These are phyloP conservation scores for Crithidia acanthocephali DNA, from an alignment of 208 protist species.

Conservation along the genomic window DNA sequence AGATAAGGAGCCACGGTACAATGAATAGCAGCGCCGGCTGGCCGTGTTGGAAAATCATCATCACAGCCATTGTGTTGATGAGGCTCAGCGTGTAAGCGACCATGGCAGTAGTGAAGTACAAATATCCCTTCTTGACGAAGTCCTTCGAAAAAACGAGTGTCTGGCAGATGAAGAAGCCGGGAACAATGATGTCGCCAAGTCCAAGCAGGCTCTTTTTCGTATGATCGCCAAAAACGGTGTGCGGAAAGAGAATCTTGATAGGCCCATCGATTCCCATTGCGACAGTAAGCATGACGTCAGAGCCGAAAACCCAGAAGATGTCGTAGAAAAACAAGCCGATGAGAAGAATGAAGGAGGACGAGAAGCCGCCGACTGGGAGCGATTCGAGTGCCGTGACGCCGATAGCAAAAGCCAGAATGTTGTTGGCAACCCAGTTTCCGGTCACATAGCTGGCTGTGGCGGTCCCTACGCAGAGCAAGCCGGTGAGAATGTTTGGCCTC, in stretches of 20 bases:
- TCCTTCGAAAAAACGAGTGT: slow-evolving; percentile 92
- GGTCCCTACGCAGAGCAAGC: slow-evolving; percentile 57
- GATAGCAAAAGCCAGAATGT: slow-evolving; percentile 94
- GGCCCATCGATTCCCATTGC: slow-evolving; percentile 95
- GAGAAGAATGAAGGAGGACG: slow-evolving; percentile 79
- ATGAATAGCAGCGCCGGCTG: slow-evolving; percentile 95
- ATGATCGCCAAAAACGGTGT: slow-evolving; percentile 77
- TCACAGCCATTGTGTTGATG: slow-evolving; percentile 94
- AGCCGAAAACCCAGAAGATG: slow-evolving; percentile 98
- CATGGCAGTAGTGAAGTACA: slow-evolving; percentile 91
- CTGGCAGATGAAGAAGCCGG: slow-evolving; percentile 95
- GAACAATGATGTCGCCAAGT: slow-evolving; percentile 97
- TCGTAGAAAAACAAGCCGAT: slow-evolving; percentile 97
- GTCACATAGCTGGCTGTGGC: slow-evolving; percentile 69
- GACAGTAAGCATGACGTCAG: slow-evolving; percentile 96
- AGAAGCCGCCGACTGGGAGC: slow-evolving; percentile 63
- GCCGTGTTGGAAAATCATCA: slow-evolving; percentile 95
- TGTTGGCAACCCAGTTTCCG: slow-evolving; percentile 95
- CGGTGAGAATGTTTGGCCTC: slow-evolving; percentile 76
- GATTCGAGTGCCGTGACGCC: slow-evolving; percentile 72
- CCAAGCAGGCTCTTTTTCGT: slow-evolving; percentile 92
- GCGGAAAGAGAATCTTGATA: slow-evolving; percentile 96
- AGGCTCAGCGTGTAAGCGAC: slow-evolving; percentile 93
- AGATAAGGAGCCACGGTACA: slow-evolving; percentile 88
- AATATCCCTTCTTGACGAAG: slow-evolving; percentile 55